Conservation (phyloP, 83 land plant species). For the Picea abies region DNA sequence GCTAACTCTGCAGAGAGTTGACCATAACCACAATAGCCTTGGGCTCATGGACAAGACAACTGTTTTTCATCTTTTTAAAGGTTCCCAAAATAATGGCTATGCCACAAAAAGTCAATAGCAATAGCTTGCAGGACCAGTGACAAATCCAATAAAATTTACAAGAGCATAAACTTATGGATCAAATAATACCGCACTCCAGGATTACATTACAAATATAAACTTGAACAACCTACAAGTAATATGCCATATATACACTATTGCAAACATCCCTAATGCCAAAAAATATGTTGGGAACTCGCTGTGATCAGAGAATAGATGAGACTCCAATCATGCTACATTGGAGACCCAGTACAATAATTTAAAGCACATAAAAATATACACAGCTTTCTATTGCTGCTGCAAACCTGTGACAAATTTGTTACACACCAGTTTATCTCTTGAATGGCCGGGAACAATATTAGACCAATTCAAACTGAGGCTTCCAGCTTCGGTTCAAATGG, state of each 20-base stretch:
- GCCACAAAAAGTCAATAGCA: no score
- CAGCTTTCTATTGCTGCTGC: not conserved
- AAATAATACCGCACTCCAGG: no score
- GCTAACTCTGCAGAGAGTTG: no score
- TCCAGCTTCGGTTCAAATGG: slow-evolving; percentile 65
- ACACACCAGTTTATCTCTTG: not conserved
- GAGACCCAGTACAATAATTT: not conserved
- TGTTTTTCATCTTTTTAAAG: no score
- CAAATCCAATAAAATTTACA: no score
- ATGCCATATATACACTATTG: not conserved
- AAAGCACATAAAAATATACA: not conserved
- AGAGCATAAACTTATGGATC: no score
- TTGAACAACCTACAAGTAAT: not conserved
- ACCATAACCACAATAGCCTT: no score
- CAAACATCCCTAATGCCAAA: not conserved
- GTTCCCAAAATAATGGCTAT: no score
- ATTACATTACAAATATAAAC: no score
- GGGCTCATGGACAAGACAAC: no score
- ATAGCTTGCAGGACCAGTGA: no score
- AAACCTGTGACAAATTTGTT: not conserved
- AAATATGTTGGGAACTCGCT: not conserved
- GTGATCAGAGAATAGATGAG: slow-evolving; percentile 5
- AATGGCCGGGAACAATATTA: slow-evolving; percentile 1
- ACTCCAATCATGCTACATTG: not conserved
- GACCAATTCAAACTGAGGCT: slow-evolving; percentile 31